Evolutionary conservation across 2,329 filamentous ascomycete species (phyloP).

Genomic region (Colletotrichum limetticola): DNA sequence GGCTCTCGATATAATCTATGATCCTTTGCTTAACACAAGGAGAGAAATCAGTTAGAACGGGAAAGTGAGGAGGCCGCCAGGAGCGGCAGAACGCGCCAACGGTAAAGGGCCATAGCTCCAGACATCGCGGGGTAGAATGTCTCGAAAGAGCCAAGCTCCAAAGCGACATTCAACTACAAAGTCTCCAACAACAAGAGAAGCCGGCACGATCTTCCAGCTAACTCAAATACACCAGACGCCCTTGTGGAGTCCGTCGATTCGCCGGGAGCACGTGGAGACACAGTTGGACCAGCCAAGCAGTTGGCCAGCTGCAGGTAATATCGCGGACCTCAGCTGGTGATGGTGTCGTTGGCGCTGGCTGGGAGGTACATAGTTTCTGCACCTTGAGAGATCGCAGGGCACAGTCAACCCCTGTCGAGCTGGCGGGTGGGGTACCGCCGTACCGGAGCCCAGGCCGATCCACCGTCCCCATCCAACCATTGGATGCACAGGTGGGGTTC

Average conservation of each 20-base stretch:
- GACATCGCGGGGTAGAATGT: not conserved
- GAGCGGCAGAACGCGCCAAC: not conserved
- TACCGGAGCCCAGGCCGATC: constrained; percentile 4
- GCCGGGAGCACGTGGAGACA: not conserved
- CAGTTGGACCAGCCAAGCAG: not conserved
- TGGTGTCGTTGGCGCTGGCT: not conserved
- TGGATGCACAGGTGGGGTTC: not conserved
- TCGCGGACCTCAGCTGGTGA: not conserved
- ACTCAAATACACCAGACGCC: not conserved
- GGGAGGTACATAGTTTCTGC: too few relatives aligned
- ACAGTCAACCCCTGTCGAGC: constrained; percentile 1
- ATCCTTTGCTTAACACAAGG: too few relatives aligned
- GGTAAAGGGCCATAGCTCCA: not conserved
- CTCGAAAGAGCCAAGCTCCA: not conserved
- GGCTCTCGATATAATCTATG: too few relatives aligned
- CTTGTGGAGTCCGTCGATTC: not conserved
- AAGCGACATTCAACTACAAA: not conserved
- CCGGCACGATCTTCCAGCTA: not conserved
- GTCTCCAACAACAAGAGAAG: not conserved
- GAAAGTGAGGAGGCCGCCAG: not conserved
- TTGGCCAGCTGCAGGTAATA: not conserved
- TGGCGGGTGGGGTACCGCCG: not conserved
- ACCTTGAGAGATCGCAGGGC: not conserved
- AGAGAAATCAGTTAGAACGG: not conserved
- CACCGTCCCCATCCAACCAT: not conserved